Base-by-base conservation (phyloP, 208 protist genomes). In the Leishmania major region DNA sequence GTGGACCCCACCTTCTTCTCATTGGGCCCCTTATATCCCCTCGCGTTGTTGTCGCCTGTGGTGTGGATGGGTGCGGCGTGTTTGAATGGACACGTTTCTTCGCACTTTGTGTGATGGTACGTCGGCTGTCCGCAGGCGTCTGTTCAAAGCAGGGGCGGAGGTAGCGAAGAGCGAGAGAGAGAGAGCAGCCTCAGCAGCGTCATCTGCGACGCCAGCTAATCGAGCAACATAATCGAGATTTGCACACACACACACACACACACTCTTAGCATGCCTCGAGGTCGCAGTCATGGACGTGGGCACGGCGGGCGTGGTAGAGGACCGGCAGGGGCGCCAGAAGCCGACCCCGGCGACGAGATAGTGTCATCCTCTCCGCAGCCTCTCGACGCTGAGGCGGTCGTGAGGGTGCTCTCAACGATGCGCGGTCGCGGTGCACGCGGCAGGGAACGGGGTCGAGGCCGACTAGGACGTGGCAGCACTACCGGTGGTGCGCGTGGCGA, bases 211-310 rank as follows among this genome's bases (percentile, higher is more conserved):
- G 17, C 31, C 31, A 3, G 13, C 13, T 40, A 25, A 19, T 69
- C 62, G 3, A 2, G 15, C 62, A 35, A 8, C 62, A 19, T 67
- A 67, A 67, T 67, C 60, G 60, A 15, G 60, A 13, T 40, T 67
- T 17, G 31, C 22, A 7, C 69, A 74, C 25, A 19, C 67, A 11
- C 59, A 7, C 59, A 31, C 57, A 62, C 25, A 31, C 57, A 62
- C 17, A 10, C 28, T 40, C 28, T 53, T 51, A 43, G 31, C 17
- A 87, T 87, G 84, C 49, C 80, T 45, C 83, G 87, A 71, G 83
- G 83, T 8, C 80, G 80, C 53, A 75, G 80, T 69, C 71, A 72
- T 13, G 71, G 74, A 6, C 73, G 74, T 45, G 74, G 80, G 22
- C 74, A 64, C 25, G 74, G 64, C 64, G 80, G 80, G 10, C 80